These are phyloP conservation scores for Coemansia sp. DNA, from an alignment of 192 early-diverging fungal genomes.

Conservation along the genomic window DNA sequence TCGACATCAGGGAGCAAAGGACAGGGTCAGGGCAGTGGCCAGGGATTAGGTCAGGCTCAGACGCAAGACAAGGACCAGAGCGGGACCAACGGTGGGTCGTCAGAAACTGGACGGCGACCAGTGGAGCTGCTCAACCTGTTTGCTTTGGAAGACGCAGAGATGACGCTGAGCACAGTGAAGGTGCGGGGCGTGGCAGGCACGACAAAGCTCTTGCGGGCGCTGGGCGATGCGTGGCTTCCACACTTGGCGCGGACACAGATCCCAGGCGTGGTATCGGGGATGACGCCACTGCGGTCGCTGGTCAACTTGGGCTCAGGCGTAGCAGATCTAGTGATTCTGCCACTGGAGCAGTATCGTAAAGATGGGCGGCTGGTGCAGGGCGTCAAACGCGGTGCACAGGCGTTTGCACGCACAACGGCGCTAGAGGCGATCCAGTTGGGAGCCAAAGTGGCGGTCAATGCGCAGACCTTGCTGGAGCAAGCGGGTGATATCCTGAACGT, in stretches of 20 bases:
- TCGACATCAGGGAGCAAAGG: constrained; percentile 30
- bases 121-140: constrained; percentile 84
- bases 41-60: not conserved
- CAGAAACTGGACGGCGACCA: constrained; percentile 10
- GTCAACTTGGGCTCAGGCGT: constrained; percentile 90
- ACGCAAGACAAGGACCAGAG: not conserved
- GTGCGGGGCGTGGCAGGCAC: constrained; percentile 78
- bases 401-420: constrained; percentile 87
- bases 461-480: constrained; percentile 85
- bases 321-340: constrained; percentile 87
- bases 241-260: constrained; percentile 91
- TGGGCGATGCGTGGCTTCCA: constrained; percentile 80
- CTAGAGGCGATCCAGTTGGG: constrained; percentile 88
- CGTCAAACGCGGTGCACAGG: constrained; percentile 81
- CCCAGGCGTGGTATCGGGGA: constrained; percentile 83
- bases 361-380: constrained; percentile 89
- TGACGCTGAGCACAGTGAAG: constrained; percentile 74
- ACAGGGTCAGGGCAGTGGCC: not conserved
- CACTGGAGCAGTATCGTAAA: constrained; percentile 88
- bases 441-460: constrained; percentile 81
- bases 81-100: not conserved
- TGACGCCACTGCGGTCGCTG: constrained; percentile 82
- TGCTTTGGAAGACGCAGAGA: constrained; percentile 86
- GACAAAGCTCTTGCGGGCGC: constrained; percentile 59
- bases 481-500: constrained; percentile 77